Evolutionary conservation across 2,329 filamentous ascomycete species (phyloP), one percentile per base, ranked within the genome.

Genomic region (Aspergillus vadensis): DNA sequence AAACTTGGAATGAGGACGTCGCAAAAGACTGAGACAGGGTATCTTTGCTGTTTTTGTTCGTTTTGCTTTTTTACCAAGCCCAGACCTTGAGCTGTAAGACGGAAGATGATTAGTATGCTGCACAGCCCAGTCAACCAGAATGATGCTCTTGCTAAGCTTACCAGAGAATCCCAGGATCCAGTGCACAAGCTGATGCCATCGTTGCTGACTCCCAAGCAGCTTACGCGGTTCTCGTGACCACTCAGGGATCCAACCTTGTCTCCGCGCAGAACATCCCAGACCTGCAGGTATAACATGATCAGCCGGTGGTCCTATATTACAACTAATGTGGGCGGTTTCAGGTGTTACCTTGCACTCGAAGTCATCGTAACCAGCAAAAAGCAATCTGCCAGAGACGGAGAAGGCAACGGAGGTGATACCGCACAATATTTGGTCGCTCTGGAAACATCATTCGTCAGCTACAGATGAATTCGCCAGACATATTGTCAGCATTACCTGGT

Each of bases 131-230:
- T 43, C 17, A 19, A 27, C 14, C n/a, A 23, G 10, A 50, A 5
- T 10, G 23, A 23, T 21, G 21, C 19, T 41, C 21, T 8, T 7
- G 47, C 32, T 36, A 44, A 57, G 85, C 92, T 82, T 86, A 98
- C 95, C 84, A 97, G 86, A 73, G 95, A 97, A 82, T 99, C 95
- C 95, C 95, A 99, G 69, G 95, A 99, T 78, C 95, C 95, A 74
- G 95, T 99, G 86, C 95, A 98, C 82, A 99, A 85, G 83, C 94
- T 98, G 82, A 98, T 97, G 65, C 94, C 95, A 76, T 99, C 95
- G 78, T 98, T 98, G 85, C 94, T 98, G 71, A 99, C 95, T 68
- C 95, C 95, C 75, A 99, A 83, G 80, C 95, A 99, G 86, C 94
- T 98, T 76, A 99, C 95, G 69, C 95, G 91, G 83, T 99, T 99